Evolutionary conservation across 768 basidiomycete species (phyloP).

Genomic region (Boletus sp.): DNA sequence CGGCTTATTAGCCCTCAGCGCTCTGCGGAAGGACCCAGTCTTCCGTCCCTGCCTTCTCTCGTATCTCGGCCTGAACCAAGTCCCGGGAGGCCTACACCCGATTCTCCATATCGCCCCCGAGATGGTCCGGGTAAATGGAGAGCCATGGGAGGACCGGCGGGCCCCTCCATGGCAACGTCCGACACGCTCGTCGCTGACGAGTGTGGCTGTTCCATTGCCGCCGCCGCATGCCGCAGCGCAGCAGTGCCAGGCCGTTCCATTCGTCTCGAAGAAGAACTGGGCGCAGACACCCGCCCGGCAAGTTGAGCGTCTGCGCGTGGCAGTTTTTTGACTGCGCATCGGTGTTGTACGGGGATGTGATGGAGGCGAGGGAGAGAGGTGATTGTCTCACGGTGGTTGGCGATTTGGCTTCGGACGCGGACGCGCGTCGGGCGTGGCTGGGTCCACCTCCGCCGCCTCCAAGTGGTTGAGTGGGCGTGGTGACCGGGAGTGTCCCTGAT

Average conservation of each 20-base stretch:
- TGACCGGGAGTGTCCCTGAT: constrained; percentile 17
- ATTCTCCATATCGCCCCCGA: constrained; percentile 36
- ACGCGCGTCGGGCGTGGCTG: constrained; percentile 26
- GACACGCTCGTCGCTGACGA: constrained; percentile 19
- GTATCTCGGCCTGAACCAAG: constrained; percentile 34
- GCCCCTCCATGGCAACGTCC: constrained; percentile 31
- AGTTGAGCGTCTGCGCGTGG: constrained; percentile 70
- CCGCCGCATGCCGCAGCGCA: constrained; percentile 38
- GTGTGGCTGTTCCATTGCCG: constrained; percentile 28
- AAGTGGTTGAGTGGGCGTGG: constrained; percentile 19
- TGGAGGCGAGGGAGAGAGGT: constrained; percentile 40
- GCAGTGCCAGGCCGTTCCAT: constrained; percentile 33
- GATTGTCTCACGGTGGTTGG: constrained; percentile 35
- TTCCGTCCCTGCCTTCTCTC: constrained; percentile 30
- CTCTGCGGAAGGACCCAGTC: constrained; percentile 28
- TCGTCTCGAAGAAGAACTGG: constrained; percentile 34
- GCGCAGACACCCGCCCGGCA: constrained; percentile 79
- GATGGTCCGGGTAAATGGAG: constrained; percentile 33
- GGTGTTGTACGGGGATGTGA: constrained; percentile 39
- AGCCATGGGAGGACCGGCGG: constrained; percentile 28
- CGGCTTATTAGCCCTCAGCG: constrained; percentile 18
- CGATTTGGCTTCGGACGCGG: constrained; percentile 30
- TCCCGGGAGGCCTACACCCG: constrained; percentile 24
- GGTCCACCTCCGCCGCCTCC: constrained; percentile 13
- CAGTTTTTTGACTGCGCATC: constrained; percentile 65